These are phyloP conservation scores for Termitomyces titanicus DNA, from an alignment of 768 basidiomycete genomes.

Conservation along the genomic window DNA sequence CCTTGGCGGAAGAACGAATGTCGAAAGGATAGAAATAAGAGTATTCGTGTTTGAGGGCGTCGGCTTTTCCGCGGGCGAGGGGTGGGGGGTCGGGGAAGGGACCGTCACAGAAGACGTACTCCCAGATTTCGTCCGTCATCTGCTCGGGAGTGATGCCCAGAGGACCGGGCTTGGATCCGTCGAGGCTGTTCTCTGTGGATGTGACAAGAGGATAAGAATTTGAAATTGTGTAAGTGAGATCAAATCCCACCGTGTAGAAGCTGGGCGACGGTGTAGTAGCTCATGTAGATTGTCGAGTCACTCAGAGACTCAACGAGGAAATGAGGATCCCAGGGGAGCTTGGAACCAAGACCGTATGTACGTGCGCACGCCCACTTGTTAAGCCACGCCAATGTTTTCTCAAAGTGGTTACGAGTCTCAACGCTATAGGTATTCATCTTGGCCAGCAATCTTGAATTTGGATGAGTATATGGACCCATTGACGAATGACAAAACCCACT, in stretches of 20 bases:
- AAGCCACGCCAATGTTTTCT: constrained; percentile 90
- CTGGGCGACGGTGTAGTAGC: constrained; percentile 94
- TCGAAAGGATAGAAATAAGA: constrained; percentile 98
- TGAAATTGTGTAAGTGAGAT: not conserved
- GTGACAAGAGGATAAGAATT: not conserved
- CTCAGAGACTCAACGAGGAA: constrained; percentile 96
- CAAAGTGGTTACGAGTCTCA: constrained; percentile 93
- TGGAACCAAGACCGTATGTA: constrained; percentile 92
- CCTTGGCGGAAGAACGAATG: constrained; percentile 96
- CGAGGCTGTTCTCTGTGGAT: constrained; percentile 58
- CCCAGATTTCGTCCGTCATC: constrained; percentile 98
- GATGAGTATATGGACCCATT: constrained; percentile 7
- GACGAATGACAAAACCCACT: constrained; percentile 42
- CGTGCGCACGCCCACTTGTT: constrained; percentile 99
- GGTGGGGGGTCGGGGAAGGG: constrained; percentile 69
- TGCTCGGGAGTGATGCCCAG: constrained; percentile 85
- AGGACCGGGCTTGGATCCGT: constrained; percentile 76
- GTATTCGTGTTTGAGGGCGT: constrained; percentile 86
- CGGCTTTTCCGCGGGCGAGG: constrained; percentile 71
- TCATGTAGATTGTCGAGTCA: constrained; percentile 98
- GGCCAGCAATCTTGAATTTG: constrained; percentile 56
- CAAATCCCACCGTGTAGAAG: constrained; percentile 76
- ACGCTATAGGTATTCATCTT: constrained; percentile 86
- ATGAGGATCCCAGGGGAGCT: constrained; percentile 93
- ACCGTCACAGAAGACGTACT: constrained; percentile 82